phyloP scores from a whole-genome alignment of 2,329 filamentous ascomycete species.

The Pseudopithomyces maydicus region DNA sequence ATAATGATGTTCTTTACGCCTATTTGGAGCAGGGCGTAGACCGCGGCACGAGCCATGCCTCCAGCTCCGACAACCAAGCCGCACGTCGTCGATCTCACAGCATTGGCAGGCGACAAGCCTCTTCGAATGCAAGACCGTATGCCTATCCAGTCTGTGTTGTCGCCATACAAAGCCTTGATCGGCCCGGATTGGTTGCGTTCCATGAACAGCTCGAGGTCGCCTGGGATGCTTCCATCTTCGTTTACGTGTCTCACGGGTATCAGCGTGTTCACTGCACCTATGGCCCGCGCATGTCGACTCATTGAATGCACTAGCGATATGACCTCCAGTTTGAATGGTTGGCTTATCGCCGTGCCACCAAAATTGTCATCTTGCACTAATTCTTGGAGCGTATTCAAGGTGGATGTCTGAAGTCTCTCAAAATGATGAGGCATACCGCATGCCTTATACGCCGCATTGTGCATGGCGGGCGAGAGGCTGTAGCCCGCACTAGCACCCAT shows the following conservation, averaged over 20 bases:
- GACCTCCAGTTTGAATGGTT: slow-evolving; percentile 76
- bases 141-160: slow-evolving; percentile 84
- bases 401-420: slow-evolving; percentile 65
- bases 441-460: slow-evolving; percentile 69
- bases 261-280: slow-evolving; percentile 77
- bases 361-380: slow-evolving; percentile 70
- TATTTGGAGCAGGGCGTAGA: slow-evolving; percentile 78
- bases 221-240: slow-evolving; percentile 62
- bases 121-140: slow-evolving; percentile 74
- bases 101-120: slow-evolving; percentile 72
- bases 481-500: slow-evolving; percentile 75
- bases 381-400: slow-evolving; percentile 66
- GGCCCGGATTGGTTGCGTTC: slow-evolving; percentile 69
- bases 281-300: slow-evolving; percentile 73
- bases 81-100: slow-evolving; percentile 58
- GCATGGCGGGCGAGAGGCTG: slow-evolving; percentile 78
- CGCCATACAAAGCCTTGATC: slow-evolving; percentile 72
- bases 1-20: slow-evolving; percentile 78
- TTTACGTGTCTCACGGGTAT: slow-evolving; percentile 69
- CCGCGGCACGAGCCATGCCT: slow-evolving; percentile 78
- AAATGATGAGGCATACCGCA: slow-evolving; percentile 74
- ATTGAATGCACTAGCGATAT: slow-evolving; percentile 68
- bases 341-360: slow-evolving; percentile 72
- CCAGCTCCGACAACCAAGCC: slow-evolving; percentile 64
- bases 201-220: slow-evolving; percentile 57